These are phyloP conservation scores for Ceriops decandra DNA, from an alignment of 345 rosid genomes.

Conservation along the genomic window DNA sequence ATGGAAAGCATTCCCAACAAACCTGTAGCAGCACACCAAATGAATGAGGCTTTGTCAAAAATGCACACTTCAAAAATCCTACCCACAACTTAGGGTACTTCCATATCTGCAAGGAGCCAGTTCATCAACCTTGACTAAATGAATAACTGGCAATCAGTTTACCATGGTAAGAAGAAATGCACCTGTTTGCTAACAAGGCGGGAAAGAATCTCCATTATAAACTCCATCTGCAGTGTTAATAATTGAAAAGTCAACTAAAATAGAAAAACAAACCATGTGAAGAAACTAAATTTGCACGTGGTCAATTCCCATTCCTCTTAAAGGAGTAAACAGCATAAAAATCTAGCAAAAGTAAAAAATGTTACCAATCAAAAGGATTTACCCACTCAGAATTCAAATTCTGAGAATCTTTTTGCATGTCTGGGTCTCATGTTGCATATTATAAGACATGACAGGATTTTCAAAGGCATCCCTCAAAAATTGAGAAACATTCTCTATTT, in stretches of 20 bases:
- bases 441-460: no score
- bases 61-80: slow-evolving; percentile 92
- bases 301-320: no score
- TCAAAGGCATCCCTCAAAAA: no score
- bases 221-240: slow-evolving; percentile 60
- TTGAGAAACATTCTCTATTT: no score
- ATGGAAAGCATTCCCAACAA: background rate
- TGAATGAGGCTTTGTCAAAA: slow-evolving; percentile 82
- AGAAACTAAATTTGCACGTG: background rate
- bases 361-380: no score
- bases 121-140: slow-evolving; percentile 12
- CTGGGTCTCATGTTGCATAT: no score
- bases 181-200: slow-evolving; percentile 98
- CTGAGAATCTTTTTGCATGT: no score
- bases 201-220: slow-evolving; percentile 90
- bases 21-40: slow-evolving; percentile 93
- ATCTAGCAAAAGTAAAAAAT: no score
- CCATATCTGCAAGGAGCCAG: slow-evolving; percentile 72
- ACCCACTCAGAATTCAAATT: no score
- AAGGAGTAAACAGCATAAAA: no score
- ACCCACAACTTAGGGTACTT: slow-evolving; percentile 97
- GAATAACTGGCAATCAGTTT: slow-evolving; percentile 9
- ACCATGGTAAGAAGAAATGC: slow-evolving; percentile 21
- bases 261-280: slow-evolving; percentile 3
- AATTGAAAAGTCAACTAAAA: slow-evolving; percentile 11